A percentile compares a stretch with the other conserved stretches of the same genome.
phyloP scores from a whole-genome alignment of 2,329 filamentous ascomycete genomes.

The Decorospora gaudefroyi region DNA sequence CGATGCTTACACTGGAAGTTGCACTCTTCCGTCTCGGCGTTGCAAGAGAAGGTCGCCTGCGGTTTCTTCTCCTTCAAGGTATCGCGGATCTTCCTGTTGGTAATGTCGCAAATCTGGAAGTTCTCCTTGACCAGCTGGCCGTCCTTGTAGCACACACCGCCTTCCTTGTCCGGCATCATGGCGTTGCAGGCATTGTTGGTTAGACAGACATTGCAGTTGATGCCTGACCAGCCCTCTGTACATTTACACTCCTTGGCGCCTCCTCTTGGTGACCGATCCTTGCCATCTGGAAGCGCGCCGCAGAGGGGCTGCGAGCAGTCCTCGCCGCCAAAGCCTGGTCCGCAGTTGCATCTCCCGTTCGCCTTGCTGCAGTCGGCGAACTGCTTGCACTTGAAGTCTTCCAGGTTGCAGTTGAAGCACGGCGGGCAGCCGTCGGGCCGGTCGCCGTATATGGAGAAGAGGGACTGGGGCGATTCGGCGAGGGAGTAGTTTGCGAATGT shows the following conservation, averaged over 20 bases:
- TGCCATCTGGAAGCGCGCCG: slow-evolving; percentile 80
- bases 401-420: slow-evolving; percentile 97
- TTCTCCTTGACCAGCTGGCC: slow-evolving; percentile 92
- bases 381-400: slow-evolving; percentile 88
- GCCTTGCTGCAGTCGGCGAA: slow-evolving; percentile 86
- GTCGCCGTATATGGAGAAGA: slow-evolving; percentile 72
- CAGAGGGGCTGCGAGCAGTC: slow-evolving; percentile 92
- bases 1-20: slow-evolving; percentile 83
- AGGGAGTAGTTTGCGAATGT: slow-evolving; percentile 54
- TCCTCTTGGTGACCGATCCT: slow-evolving; percentile 73
- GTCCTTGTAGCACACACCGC: slow-evolving; percentile 88
- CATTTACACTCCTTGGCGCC: slow-evolving; percentile 73
- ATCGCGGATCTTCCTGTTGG: slow-evolving; percentile 89
- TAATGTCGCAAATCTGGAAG: slow-evolving; percentile 97
- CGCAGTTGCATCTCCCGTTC: slow-evolving; percentile 91
- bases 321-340: slow-evolving; percentile 88
- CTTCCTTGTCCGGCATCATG: slow-evolving; percentile 79
- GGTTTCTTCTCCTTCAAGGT: slow-evolving; percentile 83
- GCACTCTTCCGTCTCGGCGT: slow-evolving; percentile 73
- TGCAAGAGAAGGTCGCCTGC: slow-evolving; percentile 92
- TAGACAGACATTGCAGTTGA: slow-evolving; percentile 95
- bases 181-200: slow-evolving; percentile 82
- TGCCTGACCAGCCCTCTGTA: slow-evolving; percentile 90
- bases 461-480: slow-evolving; percentile 54
- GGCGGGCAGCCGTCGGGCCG: slow-evolving; percentile 78